phyloP scores from a whole-genome alignment of 768 basidiomycete species.

The Flagelloscypha sp. region DNA sequence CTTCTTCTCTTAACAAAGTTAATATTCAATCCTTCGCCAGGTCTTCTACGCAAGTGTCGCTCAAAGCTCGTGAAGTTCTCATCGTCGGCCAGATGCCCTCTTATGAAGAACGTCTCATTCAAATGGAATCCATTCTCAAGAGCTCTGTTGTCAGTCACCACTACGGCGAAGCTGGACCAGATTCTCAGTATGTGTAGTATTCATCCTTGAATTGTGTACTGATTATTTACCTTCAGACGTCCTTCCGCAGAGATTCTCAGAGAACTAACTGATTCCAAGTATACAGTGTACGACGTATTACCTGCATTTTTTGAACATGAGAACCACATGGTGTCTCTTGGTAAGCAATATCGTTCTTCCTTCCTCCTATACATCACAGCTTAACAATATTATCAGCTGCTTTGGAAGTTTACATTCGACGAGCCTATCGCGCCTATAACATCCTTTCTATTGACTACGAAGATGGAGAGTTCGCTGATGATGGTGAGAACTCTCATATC shows the following conservation, averaged over 20 bases:
- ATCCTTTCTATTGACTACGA: conserved; percentile 91
- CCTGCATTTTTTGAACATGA: conserved; percentile 89
- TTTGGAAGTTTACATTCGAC: conserved; percentile 91
- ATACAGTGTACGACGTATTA: conserved; percentile 95
- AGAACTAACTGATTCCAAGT: conserved; percentile 92
- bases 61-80: conserved; percentile 95
- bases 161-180: conserved; percentile 76
- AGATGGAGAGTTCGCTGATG: conserved; percentile 79
- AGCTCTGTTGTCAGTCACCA: conserved; percentile 78
- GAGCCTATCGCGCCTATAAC: conserved; percentile 91
- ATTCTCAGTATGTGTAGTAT: conserved; percentile 40
- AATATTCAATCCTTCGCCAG: conserved; percentile 26
- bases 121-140: conserved; percentile 93
- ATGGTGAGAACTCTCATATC: conserved; percentile 71
- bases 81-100: conserved; percentile 96
- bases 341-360: conserved; percentile 34
- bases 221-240: conserved; percentile 34
- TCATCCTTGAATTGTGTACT: conserved; percentile 3
- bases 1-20: background rate
- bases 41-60: conserved; percentile 82
- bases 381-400: conserved; percentile 50
- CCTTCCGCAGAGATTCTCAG: conserved; percentile 82
- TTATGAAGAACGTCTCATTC: conserved; percentile 85
- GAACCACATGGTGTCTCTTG: conserved; percentile 78
- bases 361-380: background rate